phyloP scores from a whole-genome alignment of 208 protist genomes.

The Polymyxa betae region DNA sequence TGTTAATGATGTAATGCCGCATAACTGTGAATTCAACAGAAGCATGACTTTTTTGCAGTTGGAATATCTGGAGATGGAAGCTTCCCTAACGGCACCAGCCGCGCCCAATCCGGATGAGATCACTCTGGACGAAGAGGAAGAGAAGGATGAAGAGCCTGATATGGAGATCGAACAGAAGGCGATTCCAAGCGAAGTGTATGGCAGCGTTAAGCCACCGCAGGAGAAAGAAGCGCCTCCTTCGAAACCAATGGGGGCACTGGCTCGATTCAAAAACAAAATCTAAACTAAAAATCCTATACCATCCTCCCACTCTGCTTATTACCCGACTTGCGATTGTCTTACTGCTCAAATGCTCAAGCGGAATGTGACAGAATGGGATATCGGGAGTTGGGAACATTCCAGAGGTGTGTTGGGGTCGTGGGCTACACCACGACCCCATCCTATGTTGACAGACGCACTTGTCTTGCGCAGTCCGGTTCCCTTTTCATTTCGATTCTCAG shows the following conservation, averaged over 20 bases:
- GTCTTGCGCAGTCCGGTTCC: no score
- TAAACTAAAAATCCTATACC: no score
- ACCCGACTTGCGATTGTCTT: no score
- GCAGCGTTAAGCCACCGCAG: not conserved
- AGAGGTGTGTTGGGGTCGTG: no score
- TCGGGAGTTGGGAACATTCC: no score
- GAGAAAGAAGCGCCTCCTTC: not conserved
- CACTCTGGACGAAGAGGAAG: conserved; percentile 56
- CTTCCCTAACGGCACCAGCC: not conserved
- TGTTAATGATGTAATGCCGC: conserved; percentile 15
- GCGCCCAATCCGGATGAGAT: conserved; percentile 59
- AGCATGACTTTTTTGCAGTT: not conserved
- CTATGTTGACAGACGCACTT: no score
- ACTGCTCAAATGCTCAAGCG: no score
- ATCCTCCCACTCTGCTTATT: no score
- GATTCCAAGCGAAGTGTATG: conserved; percentile 34
- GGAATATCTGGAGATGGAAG: not conserved
- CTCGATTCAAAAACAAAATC: conserved; percentile 45
- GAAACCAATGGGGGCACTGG: conserved; percentile 55
- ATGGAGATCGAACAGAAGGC: conserved; percentile 39
- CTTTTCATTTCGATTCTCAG: no score
- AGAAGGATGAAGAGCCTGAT: conserved; percentile 27
- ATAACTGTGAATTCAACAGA: conserved; percentile 22
- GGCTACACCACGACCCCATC: no score
- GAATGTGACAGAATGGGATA: no score